These are phyloP conservation scores for Knufia fluminis DNA, from an alignment of 2,329 filamentous ascomycete species.

Conservation along the genomic window DNA sequence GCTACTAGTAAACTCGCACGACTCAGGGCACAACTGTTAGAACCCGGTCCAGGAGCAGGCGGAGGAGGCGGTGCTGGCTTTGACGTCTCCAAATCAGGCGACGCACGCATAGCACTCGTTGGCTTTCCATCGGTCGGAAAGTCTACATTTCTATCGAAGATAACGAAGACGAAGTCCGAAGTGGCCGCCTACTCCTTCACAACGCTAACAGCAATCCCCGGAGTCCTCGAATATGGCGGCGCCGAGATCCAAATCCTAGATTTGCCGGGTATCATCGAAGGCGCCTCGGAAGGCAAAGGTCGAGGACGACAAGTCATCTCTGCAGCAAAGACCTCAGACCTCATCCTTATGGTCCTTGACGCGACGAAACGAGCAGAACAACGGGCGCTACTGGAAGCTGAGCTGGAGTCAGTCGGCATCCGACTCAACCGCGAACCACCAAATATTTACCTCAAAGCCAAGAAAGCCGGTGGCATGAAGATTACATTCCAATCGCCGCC, in stretches of 20 bases:
- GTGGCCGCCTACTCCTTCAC: constrained; percentile 97
- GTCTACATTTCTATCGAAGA: constrained; percentile 96
- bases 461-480: constrained; percentile 97
- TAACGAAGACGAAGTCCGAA: constrained; percentile 95
- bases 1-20: constrained; percentile 77
- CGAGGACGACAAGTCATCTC: constrained; percentile 93
- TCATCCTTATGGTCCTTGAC: constrained; percentile 94
- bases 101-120: constrained; percentile 91
- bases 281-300: constrained; percentile 89
- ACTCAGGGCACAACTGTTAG: constrained; percentile 84
- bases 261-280: constrained; percentile 96
- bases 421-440: constrained; percentile 84
- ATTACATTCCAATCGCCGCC: constrained; percentile 88
- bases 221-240: constrained; percentile 93
- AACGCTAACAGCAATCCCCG: constrained; percentile 91
- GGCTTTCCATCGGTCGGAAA: constrained; percentile 99
- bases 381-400: constrained; percentile 75
- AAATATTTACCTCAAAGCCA: constrained; percentile 94
- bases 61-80: constrained; percentile 71
- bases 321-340: constrained; percentile 70
- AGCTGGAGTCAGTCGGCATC: constrained; percentile 91
- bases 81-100: constrained; percentile 90
- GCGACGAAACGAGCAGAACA: constrained; percentile 96
- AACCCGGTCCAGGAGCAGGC: constrained; percentile 72
- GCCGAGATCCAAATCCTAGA: constrained; percentile 97